These are phyloP conservation scores for Avena eriantha DNA, from an alignment of 176 grass and related monocot species.

Conservation along the genomic window DNA sequence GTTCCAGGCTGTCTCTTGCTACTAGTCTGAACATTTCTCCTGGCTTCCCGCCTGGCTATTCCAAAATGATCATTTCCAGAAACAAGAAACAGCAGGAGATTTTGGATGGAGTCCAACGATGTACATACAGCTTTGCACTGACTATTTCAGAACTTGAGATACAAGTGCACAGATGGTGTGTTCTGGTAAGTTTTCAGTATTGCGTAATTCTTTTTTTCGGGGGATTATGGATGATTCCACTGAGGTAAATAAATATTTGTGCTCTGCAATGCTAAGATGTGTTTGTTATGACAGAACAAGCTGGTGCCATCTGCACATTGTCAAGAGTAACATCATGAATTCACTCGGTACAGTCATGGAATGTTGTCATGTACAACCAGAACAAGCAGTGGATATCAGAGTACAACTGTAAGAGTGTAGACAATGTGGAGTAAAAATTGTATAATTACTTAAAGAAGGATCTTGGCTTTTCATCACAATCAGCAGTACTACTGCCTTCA, in stretches of 20 bases:
- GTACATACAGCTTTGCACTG: constrained; percentile 16
- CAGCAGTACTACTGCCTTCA: constrained; percentile 8
- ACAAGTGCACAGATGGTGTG: constrained; percentile 19
- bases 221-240: not conserved
- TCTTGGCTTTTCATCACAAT: constrained; percentile 5
- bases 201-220: not conserved
- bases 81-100: not conserved
- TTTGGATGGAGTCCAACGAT: not conserved
- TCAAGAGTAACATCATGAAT: constrained; percentile 21
- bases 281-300: constrained; percentile 1
- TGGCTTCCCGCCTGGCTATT: constrained; percentile 22
- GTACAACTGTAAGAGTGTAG: not conserved
- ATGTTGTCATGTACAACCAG: not conserved
- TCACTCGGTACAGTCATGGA: constrained; percentile 11
- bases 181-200: constrained; percentile 13
- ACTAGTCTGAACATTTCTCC: constrained; percentile 38
- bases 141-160: constrained; percentile 35
- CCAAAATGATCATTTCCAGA: constrained; percentile 19
- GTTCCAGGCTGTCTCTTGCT: constrained; percentile 26
- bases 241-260: constrained; percentile 23
- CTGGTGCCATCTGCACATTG: not conserved
- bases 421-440: not conserved
- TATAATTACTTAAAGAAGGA: not conserved
- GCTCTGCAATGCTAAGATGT: not conserved
- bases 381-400: not conserved